Base-by-base conservation (phyloP, 768 basidiomycete species). In the Pleurotus salmoneostramineus region DNA sequence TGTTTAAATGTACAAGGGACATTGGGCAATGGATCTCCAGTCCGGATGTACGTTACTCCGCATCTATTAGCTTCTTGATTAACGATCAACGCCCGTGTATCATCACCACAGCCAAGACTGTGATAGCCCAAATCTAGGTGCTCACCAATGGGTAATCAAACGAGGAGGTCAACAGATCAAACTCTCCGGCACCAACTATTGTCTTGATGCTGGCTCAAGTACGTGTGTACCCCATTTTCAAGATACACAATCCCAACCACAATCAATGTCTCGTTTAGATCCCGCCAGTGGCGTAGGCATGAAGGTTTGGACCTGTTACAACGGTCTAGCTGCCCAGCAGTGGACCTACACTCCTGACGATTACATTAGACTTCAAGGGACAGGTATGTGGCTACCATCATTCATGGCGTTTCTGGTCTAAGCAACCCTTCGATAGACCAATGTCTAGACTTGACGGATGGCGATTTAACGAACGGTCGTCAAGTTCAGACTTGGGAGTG, bases 161-260 rank as follows among this genome's bases (percentile, higher is more conserved):
- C 55, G 57, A 6, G 72, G 68, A 5, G 50, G 42, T 7, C 71
- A 70, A 31, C 65, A 67, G 49, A 64, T 74, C 51, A 62, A 59
- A 51, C 50, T 74, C 4, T 67, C 66, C 1, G 69, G 68, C 1
- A 70, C 69, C 2, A 69, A 69, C 32, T 74, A 69, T 59, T 72
- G 73, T 52, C 65, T 74, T 43, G 73, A 74, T 47, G 70, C 73
- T 15, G 71, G 71, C 3, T 65, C 68, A 12, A 60, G 71, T 70
- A 56, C 51, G 70, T 66, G 14, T 17, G 6, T 2, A 1, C 21
- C 21, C 48, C 1, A 8, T 34, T 7, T 33, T 48, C 57, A 12
- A 12, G 49, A 12, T 10, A 31, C 6, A 2, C 11, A 8, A 15
- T 33, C 12, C 43, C 14, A 37, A 3, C 33, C n/a, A 50, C 7